A percentile compares a stretch with the other conserved stretches of the same genome.
These are phyloP conservation scores for Pleurotus eryngii DNA, from an alignment of 768 basidiomycete species.

Conservation along the genomic window DNA sequence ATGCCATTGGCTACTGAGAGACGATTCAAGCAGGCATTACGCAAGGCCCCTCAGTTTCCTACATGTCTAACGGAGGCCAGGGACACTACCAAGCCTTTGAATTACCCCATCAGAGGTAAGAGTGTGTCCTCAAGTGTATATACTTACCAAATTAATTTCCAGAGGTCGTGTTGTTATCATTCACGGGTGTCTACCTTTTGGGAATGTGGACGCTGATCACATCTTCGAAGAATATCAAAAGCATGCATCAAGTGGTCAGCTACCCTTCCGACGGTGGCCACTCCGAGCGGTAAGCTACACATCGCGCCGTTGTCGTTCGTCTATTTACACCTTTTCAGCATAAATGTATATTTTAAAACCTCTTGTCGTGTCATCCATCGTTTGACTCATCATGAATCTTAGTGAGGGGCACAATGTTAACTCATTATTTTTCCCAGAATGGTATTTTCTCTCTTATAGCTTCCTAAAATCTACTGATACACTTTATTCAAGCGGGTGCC, in stretches of 20 bases:
- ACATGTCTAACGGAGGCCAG: constrained; percentile 18
- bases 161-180: constrained; percentile 69
- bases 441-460: constrained; percentile 39
- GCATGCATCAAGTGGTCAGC: constrained; percentile 50
- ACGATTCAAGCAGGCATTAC: constrained; percentile 25
- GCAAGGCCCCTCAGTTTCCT: constrained; percentile 15
- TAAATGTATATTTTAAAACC: constrained; percentile 45
- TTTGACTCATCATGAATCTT: constrained; percentile 8
- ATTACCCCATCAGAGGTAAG: constrained; percentile 45
- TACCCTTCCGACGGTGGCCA: constrained; percentile 72
- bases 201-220: constrained; percentile 45
- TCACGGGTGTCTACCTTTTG: constrained; percentile 34
- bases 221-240: constrained; percentile 67
- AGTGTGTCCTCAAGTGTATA: neutral
- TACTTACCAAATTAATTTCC: neutral
- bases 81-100: constrained; percentile 43
- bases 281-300: constrained; percentile 51
- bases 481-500: constrained; percentile 54
- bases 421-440: constrained; percentile 86
- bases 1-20: neutral
- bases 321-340: constrained; percentile 41
- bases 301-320: neutral
- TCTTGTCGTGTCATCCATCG: neutral
- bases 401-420: constrained; percentile 70
- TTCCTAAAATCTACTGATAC: neutral